Base-by-base conservation (phyloP, 495 filamentous ascomycete species). In the Penicillium egyptiacum region DNA sequence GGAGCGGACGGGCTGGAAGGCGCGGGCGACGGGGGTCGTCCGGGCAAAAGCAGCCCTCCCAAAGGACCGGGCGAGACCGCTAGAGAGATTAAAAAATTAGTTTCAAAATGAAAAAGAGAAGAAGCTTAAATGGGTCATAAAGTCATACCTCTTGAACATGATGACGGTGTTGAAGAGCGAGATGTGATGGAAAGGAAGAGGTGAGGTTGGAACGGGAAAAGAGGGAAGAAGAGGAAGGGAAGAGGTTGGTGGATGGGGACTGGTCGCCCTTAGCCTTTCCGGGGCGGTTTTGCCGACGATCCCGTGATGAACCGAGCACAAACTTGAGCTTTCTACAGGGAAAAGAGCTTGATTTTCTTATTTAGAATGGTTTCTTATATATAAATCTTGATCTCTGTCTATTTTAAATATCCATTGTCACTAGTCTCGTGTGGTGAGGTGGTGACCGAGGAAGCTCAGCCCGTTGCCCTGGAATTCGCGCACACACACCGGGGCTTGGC, bases 71-170 rank as follows among this genome's bases (percentile, higher is more conserved):
- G 87, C 86, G 76, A 91, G 83, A 81, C 86, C 87, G 85, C 87
- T 90, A 59, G 30, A 62, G 46, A 59, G 35, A 60, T 48, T 56
- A 69, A 71, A 72, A 67, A 58, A 77, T 62, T 62, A 65, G 53
- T 57, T 54, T 63, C 57, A 51, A 70, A 71, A 81, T 64, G 81
- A 77, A 64, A 69, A 44, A 78, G 70, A 44, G 20, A n/a, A 11
- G 51, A 57, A 71, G 59, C 55, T 52, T 67, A 70, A 66, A 62
- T 71, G 77, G 68, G 79, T 75, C 64, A 67, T 56, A 28, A 49
- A 35, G 46, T 79, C 86, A 77, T 78, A 92, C 89, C 88, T 91
- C 88, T 90, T 90, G 82, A 90, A 89, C 89, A 92, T 92, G 80
- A 76, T 90, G 84, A 79, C 61, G 65, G 75, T 78, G 74, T 75